A percentile compares a stretch with the other conserved stretches of the same genome.
These are phyloP conservation scores for Coleophoma crateriformis DNA, from an alignment of 2,329 filamentous ascomycete species.

Conservation along the genomic window DNA sequence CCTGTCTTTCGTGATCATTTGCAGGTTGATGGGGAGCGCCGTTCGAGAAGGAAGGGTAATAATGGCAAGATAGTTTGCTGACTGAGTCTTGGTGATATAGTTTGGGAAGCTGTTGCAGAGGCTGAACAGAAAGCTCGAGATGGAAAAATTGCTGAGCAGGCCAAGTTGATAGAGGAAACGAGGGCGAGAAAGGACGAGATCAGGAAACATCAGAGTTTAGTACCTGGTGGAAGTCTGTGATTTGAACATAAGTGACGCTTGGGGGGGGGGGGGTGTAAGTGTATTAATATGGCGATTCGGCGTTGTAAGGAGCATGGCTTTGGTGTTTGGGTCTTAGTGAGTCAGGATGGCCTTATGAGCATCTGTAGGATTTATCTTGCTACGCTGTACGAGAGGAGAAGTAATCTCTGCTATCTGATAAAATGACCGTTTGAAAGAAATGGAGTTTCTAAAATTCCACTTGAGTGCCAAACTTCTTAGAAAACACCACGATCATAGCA, in stretches of 20 bases:
- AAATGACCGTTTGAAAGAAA: no score
- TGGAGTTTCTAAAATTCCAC: no score
- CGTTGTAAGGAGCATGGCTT: background rate
- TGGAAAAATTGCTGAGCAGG: constrained; percentile 28
- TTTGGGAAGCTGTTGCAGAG: constrained; percentile 40
- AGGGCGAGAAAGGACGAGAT: constrained; percentile 35
- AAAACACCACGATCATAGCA: no score
- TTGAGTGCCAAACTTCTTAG: no score
- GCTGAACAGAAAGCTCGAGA: constrained; percentile 29
- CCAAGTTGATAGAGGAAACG: constrained; percentile 30
- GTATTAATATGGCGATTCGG: background rate
- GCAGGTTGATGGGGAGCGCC: no score
- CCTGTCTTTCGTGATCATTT: no score
- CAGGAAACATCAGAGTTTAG: constrained; percentile 25
- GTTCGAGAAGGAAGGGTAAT: no score
- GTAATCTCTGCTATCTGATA: no score
- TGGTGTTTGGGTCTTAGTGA: background rate
- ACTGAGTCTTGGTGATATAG: constrained; percentile 18
- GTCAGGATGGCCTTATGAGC: background rate
- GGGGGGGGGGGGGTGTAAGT: background rate
- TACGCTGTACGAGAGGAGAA: no score
- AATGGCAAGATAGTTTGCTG: no score
- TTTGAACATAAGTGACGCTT: background rate
- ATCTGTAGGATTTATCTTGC: background rate
- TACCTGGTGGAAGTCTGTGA: constrained; percentile 20